Evolutionary conservation across 345 rosid species (phyloP).

Genomic region (Brassica cretica): DNA sequence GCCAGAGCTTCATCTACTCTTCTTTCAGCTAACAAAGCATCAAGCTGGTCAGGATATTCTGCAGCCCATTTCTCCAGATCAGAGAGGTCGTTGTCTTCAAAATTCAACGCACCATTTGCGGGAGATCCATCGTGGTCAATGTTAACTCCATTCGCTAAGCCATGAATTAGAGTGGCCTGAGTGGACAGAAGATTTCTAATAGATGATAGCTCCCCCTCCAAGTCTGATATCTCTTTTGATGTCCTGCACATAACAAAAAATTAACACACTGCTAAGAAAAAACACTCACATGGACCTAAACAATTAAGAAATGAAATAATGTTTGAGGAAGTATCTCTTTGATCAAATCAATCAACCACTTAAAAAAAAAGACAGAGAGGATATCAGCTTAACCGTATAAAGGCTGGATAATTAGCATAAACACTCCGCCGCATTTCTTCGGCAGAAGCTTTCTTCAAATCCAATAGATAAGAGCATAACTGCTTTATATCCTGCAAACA

Average conservation of each 20-base stretch:
- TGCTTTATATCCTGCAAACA: conserved; percentile 79
- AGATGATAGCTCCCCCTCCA: conserved; percentile 95
- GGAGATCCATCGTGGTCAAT: conserved; percentile 52
- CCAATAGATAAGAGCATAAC: conserved; percentile 75
- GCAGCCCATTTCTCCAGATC: conserved; percentile 83
- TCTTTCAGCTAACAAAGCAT: conserved; percentile 92
- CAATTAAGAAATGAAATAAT: not conserved
- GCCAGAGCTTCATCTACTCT: conserved; percentile 91
- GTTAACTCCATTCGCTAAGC: conserved; percentile 85
- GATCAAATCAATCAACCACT: not conserved
- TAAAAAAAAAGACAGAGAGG: too few species aligned
- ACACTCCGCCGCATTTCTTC: conserved; percentile 99
- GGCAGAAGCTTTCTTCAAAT: conserved; percentile 95
- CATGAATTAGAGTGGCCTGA: conserved; percentile 91
- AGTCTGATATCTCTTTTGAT: conserved; percentile 96
- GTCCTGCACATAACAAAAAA: conserved; percentile 58
- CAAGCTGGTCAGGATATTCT: conserved; percentile 90
- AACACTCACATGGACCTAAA: not conserved
- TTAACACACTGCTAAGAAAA: not conserved
- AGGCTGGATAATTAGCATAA: conserved; percentile 94
- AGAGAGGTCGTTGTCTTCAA: conserved; percentile 64
- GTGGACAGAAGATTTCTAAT: conserved; percentile 90
- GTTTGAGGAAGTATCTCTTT: not conserved
- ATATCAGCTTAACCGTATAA: conserved; percentile 56
- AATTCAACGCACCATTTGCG: conserved; percentile 42